Evolutionary conservation across 78 protist species (phyloP), one percentile per base, ranked within the genome.

Genomic region (Dictyostelium firmibasis): DNA sequence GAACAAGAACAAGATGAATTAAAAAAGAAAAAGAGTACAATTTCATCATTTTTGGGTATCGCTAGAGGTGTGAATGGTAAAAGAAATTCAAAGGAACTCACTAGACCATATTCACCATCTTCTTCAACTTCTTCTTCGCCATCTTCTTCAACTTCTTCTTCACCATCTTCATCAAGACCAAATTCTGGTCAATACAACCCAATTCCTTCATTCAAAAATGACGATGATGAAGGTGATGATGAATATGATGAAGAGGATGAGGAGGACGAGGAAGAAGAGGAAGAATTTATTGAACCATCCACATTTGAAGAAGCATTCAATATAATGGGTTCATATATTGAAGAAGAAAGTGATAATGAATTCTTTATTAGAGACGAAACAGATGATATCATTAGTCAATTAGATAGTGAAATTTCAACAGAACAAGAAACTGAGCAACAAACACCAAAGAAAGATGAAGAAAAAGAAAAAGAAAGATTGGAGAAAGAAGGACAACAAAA

Each of bases 141-240:
- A 67, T 67, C 75, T 23, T 67, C 75, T 25, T 67, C 75, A 67
- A 67, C 38, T 2, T 11, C 35, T 20, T 57, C 31, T 10, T 67
- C 75, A n/a, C 75, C 75, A 67, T 67, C 75, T 23, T 67, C 75
- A 67, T 67, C 75, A 67, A 67, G 75, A 67, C 23, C 35, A 67
- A 67, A 18, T 27, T 67, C 75, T 0, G 75, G 31, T 25, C 35
- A 25, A 67, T 67, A 27, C 10, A 67, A 67, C 27, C 35, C 75
- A 25, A 67, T 33, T 14, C 36, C 79, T 33, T 33, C 79, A 31
- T 72, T 33, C 27, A 72, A 33, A 72, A 67, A 23, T 67, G 18
- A 27, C n/a, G 75, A 23, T 1, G 35, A 67, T 67, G 35, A 23
- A 0, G 35, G 75, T 67, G 75, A 67, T 27, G 35, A 67, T 72